Conservation (phyloP, 805 yeast species). For the Saccharomycopsis microspora region DNA sequence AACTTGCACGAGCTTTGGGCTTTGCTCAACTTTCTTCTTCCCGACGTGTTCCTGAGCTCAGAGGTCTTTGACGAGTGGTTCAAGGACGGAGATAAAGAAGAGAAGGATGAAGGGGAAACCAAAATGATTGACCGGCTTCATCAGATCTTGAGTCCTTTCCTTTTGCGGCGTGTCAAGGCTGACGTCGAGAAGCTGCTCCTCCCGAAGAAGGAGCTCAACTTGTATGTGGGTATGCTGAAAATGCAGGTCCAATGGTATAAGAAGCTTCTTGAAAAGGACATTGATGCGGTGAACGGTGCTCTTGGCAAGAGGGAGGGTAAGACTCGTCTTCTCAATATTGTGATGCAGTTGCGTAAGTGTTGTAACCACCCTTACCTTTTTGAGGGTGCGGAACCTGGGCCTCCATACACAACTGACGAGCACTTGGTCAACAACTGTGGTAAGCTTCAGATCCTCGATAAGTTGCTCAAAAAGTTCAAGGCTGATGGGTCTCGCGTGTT, state of each 20-base stretch:
- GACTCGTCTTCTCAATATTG: slow-evolving; percentile 82
- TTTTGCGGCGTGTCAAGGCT: slow-evolving; percentile 79
- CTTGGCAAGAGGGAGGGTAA: slow-evolving; percentile 92
- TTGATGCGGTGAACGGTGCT: slow-evolving; percentile 93
- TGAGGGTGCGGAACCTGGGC: slow-evolving; percentile 99
- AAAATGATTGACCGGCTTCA: slow-evolving; percentile 80
- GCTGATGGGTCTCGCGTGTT: slow-evolving; percentile 79
- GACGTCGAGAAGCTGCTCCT: slow-evolving; percentile 87
- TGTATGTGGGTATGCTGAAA: slow-evolving; percentile 89
- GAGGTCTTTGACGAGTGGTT: slow-evolving; percentile 91
- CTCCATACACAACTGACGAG: slow-evolving; percentile 93
- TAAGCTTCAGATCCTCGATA: slow-evolving; percentile 82
- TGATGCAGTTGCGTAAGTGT: slow-evolving; percentile 93
- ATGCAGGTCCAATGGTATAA: slow-evolving; percentile 94
- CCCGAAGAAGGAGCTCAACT: slow-evolving; percentile 83
- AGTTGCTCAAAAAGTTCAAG: slow-evolving; percentile 59
- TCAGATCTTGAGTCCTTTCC: slow-evolving; percentile 76
- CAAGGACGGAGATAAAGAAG: slow-evolving; percentile 29
- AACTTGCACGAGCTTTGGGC: slow-evolving; percentile 97
- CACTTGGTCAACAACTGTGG: slow-evolving; percentile 86
- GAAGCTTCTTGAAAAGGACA: slow-evolving; percentile 78
- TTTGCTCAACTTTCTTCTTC: slow-evolving; percentile 73
- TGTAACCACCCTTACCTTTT: slow-evolving; percentile 95
- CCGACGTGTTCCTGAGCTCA: slow-evolving; percentile 91
- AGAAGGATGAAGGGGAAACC: slow-evolving; percentile 53